These are phyloP conservation scores for Penicillium digitatum DNA, from an alignment of 2,329 filamentous ascomycete genomes.

Conservation along the genomic window DNA sequence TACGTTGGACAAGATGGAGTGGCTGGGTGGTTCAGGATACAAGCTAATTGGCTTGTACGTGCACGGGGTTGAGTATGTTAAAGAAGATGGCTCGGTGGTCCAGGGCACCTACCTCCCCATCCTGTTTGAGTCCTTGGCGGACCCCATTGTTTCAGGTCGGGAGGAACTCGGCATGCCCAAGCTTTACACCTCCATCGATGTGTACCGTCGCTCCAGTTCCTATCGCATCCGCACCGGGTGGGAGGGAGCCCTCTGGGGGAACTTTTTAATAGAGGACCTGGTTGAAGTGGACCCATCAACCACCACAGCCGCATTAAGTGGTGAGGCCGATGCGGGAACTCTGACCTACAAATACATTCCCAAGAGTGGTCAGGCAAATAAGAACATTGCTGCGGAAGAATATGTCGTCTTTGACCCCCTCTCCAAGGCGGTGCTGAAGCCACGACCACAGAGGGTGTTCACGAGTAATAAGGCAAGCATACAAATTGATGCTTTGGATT, in stretches of 20 bases:
- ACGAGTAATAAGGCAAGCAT: slow-evolving; percentile 43
- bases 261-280: slow-evolving; percentile 39
- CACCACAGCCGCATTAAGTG: slow-evolving; percentile 18
- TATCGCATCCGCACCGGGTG: slow-evolving; percentile 44
- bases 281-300: slow-evolving; percentile 23
- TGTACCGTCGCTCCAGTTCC: slow-evolving; percentile 36
- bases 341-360: slow-evolving; percentile 59
- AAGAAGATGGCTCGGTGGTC: slow-evolving; percentile 47
- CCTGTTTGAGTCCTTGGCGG: slow-evolving; percentile 56
- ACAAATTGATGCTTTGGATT: slow-evolving; percentile 49
- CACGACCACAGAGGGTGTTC: slow-evolving; percentile 13
- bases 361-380: slow-evolving; percentile 46
- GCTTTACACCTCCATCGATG: slow-evolving; percentile 51
- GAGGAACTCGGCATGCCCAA: slow-evolving; percentile 63
- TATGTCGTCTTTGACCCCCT: slow-evolving; percentile 48
- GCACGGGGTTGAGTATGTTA: slow-evolving; percentile 57
- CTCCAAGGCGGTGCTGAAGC: slow-evolving; percentile 29
- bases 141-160: slow-evolving; percentile 57
- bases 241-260: slow-evolving; percentile 43
- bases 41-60: slow-evolving; percentile 58
- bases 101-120: slow-evolving; percentile 55
- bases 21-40: slow-evolving; percentile 60
- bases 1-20: slow-evolving; percentile 52
- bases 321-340: slow-evolving; percentile 45
- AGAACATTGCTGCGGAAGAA: slow-evolving; percentile 52